Conservation (phyloP, 2,329 filamentous ascomycete genomes). For the Cyphellophora attinorum region DNA sequence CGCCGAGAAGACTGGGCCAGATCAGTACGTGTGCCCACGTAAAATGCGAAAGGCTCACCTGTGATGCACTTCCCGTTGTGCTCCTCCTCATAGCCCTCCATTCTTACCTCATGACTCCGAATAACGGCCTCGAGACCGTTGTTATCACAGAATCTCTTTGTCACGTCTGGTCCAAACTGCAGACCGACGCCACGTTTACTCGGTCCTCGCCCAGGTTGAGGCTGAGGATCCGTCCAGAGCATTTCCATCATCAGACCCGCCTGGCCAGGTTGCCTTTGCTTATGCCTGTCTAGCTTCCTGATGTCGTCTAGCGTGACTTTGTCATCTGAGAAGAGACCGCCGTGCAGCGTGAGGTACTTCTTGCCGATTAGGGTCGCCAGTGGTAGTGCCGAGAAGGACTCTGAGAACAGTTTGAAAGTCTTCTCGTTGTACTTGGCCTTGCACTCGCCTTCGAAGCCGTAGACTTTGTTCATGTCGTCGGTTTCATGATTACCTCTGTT, state of each 20-base stretch:
- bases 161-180: constrained; percentile 94
- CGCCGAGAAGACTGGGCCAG: constrained; percentile 71
- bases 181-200: constrained; percentile 95
- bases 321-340: constrained; percentile 41
- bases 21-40: constrained; percentile 19
- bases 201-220: constrained; percentile 73
- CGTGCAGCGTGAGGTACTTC: constrained; percentile 19
- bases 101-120: constrained; percentile 92
- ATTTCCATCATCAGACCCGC: constrained; percentile 99
- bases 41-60: constrained; percentile 40
- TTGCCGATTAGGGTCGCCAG: constrained; percentile 79
- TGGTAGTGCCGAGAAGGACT: constrained; percentile 90
- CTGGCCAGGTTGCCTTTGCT: constrained; percentile 86
- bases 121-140: constrained; percentile 94
- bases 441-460: constrained; percentile 97
- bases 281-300: constrained; percentile 80
- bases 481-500: constrained; percentile 99
- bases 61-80: constrained; percentile 94
- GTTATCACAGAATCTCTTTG: constrained; percentile 90
- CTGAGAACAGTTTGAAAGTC: constrained; percentile 93
- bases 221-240: constrained; percentile 97
- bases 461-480: constrained; percentile 97
- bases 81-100: constrained; percentile 99
- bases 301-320: constrained; percentile 88
- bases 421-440: constrained; percentile 96